These are phyloP conservation scores for Zychaea mexicana DNA, from an alignment of 371 early-diverging fungal genomes.

Conservation along the genomic window DNA sequence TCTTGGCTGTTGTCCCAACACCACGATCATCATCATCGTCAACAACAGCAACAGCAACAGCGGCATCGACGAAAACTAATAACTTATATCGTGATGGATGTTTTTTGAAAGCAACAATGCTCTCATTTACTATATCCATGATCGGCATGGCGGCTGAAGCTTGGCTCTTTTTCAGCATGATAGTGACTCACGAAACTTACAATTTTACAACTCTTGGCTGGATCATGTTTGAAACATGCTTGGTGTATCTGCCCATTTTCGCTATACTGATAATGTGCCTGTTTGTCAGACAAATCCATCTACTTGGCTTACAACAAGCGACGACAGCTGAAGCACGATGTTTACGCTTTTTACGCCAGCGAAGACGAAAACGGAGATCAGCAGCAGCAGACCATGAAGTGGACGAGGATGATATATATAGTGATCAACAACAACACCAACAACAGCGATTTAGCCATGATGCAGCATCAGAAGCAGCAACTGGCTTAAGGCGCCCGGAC, in stretches of 20 bases:
- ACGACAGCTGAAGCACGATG: neutral
- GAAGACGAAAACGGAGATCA: neutral
- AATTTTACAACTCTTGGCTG: conserved; percentile 1
- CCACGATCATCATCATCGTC: too few species aligned
- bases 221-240: conserved; percentile 15
- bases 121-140: conserved; percentile 23
- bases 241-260: conserved; percentile 13
- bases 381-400: neutral
- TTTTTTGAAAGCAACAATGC: conserved; percentile 9
- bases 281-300: conserved; percentile 2
- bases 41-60: too few species aligned
- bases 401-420: neutral
- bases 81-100: neutral
- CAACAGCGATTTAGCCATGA: neutral
- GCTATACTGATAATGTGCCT: conserved; percentile 2
- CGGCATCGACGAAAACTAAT: too few species aligned
- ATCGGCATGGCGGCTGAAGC: conserved; percentile 20
- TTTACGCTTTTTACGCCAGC: conserved; percentile 5
- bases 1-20: neutral
- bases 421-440: neutral
- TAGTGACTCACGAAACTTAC: neutral
- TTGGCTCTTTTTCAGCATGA: conserved; percentile 28
- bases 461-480: neutral
- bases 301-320: neutral
- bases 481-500: neutral